Conservation (phyloP, 2,329 filamentous ascomycete genomes). For the Colletotrichum salicis region DNA sequence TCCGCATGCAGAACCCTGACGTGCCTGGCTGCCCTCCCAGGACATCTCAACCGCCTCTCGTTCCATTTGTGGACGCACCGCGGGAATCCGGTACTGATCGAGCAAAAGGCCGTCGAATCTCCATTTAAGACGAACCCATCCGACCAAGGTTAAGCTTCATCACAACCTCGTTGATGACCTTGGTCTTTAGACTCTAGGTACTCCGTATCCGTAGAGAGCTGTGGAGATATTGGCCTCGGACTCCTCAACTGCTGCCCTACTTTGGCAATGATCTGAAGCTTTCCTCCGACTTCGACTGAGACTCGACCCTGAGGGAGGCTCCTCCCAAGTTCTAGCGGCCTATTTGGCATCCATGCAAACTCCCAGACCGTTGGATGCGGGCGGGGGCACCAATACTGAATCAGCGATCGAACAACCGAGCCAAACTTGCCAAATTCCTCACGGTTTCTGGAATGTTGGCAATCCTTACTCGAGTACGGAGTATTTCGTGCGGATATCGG, state of each 20-base stretch:
- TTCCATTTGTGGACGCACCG: constrained; percentile 7
- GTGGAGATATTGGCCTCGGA: neutral
- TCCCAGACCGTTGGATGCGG: neutral
- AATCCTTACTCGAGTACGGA: neutral
- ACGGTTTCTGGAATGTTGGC: constrained; percentile 2
- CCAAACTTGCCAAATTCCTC: constrained; percentile 6
- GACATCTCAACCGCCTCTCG: neutral
- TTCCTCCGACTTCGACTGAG: neutral
- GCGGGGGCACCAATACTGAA: neutral
- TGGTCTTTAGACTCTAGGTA: neutral
- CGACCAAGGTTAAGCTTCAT: constrained; percentile 19
- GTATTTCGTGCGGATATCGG: neutral
- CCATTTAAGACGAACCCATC: constrained; percentile 22
- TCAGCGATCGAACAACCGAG: neutral
- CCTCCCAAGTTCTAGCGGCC: neutral
- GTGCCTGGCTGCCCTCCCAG: constrained; percentile 14
- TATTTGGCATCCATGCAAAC: neutral
- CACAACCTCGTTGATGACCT: constrained; percentile 17
- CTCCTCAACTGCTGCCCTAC: neutral
- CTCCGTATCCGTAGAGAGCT: neutral
- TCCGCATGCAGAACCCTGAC: constrained; percentile 27
- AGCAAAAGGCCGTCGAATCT: neutral
- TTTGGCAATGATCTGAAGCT: neutral
- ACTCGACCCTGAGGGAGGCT: neutral
- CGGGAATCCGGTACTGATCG: neutral